Evolutionary conservation across 306 rosid species (phyloP).

Genomic region (apple (Malus domestica)): ASM211411v1 NC_041801.1:221001-221500

Average conservation of each 20-base stretch:
- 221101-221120: neutral
- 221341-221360: neutral
- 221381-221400: slow-evolving; percentile 15
- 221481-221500: neutral
- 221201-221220: neutral
- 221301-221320: neutral
- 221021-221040: neutral
- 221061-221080: neutral
- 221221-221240: too few relatives aligned
- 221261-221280: neutral
- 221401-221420: neutral
- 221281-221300: neutral
- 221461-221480: slow-evolving; percentile 8
- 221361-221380: slow-evolving; percentile 16
- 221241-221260: neutral
- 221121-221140: neutral
- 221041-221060: neutral
- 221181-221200: neutral
- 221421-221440: neutral
- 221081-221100: neutral
- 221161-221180: neutral
- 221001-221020: too few relatives aligned
- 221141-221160: neutral
- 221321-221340: neutral
- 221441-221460: neutral